These are phyloP conservation scores for Amanita subjunquillea DNA, from an alignment of 768 basidiomycete species.

Conservation along the genomic window DNA sequence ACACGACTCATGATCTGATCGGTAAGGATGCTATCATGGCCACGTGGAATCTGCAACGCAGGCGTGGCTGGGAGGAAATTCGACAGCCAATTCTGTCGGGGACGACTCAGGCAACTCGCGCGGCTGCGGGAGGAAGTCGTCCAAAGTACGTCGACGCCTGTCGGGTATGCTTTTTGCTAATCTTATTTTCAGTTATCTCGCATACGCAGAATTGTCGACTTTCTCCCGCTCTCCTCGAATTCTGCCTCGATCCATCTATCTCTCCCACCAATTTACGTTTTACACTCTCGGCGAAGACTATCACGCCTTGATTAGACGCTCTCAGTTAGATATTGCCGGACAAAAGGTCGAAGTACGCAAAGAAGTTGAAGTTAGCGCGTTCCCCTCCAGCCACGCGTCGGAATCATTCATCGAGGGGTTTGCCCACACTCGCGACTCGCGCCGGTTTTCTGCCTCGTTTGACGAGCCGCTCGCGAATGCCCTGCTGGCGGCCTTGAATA, in stretches of 20 bases:
- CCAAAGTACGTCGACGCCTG: neutral
- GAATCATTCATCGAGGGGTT: conserved; percentile 48
- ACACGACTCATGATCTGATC: conserved; percentile 22
- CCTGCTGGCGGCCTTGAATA: conserved; percentile 53
- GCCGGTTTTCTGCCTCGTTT: conserved; percentile 46
- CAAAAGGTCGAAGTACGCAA: conserved; percentile 59
- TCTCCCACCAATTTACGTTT: conserved; percentile 81
- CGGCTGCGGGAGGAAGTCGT: neutral
- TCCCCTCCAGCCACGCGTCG: conserved; percentile 21
- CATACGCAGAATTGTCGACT: conserved; percentile 78
- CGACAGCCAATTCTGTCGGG: conserved; percentile 18
- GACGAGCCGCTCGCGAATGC: conserved; percentile 76
- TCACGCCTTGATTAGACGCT: conserved; percentile 62
- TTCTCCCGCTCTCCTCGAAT: conserved; percentile 45
- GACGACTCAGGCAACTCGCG: neutral
- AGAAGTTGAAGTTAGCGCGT: conserved; percentile 59
- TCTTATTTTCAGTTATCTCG: conserved; percentile 41
- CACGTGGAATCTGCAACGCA: conserved; percentile 53
- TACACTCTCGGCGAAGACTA: conserved; percentile 67
- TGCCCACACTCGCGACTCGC: conserved; percentile 30
- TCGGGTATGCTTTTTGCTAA: conserved; percentile 6
- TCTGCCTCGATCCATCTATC: conserved; percentile 70
- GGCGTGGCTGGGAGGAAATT: conserved; percentile 43
- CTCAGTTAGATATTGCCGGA: conserved; percentile 47
- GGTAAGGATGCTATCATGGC: conserved; percentile 36